Conservation (phyloP, 768 basidiomycete genomes). For the Candolleomyces aberdarensis region DNA sequence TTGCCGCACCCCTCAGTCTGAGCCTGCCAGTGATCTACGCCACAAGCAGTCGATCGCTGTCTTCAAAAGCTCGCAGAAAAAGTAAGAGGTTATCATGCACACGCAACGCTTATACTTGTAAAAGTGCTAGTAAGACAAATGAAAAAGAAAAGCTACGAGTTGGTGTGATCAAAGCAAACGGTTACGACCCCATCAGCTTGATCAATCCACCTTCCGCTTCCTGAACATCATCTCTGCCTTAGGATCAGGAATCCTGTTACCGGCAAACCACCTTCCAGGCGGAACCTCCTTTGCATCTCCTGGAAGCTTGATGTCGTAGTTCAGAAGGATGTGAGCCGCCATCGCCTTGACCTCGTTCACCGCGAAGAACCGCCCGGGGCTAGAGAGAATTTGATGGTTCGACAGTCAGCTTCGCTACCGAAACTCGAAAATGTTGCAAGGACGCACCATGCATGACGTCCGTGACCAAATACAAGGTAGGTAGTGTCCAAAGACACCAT, state of each 20-base stretch:
- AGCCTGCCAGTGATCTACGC: too few species aligned
- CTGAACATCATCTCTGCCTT: slow-evolving; percentile 33
- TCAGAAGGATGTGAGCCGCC: slow-evolving; percentile 27
- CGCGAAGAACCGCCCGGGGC: slow-evolving; percentile 28
- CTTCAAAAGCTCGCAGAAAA: too few species aligned
- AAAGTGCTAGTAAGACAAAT: too few species aligned
- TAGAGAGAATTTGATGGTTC: background rate
- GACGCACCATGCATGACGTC: slow-evolving; percentile 31
- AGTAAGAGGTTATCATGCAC: too few species aligned
- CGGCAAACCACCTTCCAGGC: slow-evolving; percentile 14
- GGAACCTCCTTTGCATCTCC: slow-evolving; percentile 12
- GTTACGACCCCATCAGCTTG: too few species aligned
- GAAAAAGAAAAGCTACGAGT: too few species aligned
- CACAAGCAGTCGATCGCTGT: too few species aligned
- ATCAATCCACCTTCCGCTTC: slow-evolving; percentile 13
- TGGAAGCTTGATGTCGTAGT: slow-evolving; percentile 33
- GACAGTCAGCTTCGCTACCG: background rate
- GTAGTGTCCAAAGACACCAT: slow-evolving; percentile 26
- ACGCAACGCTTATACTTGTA: too few species aligned
- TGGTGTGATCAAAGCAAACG: too few species aligned
- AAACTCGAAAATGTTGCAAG: background rate
- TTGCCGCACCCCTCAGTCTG: too few species aligned
- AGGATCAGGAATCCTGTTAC: slow-evolving; percentile 23
- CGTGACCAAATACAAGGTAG: slow-evolving; percentile 38
- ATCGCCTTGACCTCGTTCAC: slow-evolving; percentile 31